Evolutionary conservation across 768 basidiomycete species (phyloP).

Genomic region (Sutorius australiensis): DNA sequence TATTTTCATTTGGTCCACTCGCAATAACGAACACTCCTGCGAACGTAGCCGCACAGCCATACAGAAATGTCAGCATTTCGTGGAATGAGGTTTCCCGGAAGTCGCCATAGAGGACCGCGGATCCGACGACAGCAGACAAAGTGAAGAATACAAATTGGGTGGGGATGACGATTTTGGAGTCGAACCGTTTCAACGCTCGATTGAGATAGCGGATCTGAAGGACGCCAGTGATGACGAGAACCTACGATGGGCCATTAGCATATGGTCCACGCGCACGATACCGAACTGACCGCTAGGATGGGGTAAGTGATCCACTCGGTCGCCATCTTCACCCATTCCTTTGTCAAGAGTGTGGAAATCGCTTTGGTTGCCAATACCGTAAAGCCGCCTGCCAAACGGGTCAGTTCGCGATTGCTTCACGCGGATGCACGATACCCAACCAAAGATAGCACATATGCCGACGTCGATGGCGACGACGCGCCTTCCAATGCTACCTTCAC

Average conservation of each 20-base stretch:
- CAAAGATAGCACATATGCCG: constrained; percentile 82
- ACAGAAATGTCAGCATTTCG: constrained; percentile 77
- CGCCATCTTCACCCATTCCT: constrained; percentile 74
- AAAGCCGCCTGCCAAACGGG: constrained; percentile 63
- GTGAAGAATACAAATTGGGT: constrained; percentile 95
- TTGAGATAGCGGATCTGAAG: constrained; percentile 86
- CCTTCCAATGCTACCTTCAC: constrained; percentile 58
- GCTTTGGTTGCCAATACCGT: constrained; percentile 95
- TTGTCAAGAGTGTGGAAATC: constrained; percentile 78
- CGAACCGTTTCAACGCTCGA: constrained; percentile 87
- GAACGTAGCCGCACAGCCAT: constrained; percentile 88
- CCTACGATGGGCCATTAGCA: constrained; percentile 36
- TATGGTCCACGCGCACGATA: background rate
- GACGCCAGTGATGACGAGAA: constrained; percentile 68
- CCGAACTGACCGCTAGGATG: constrained; percentile 54
- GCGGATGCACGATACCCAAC: constrained; percentile 33
- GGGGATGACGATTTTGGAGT: constrained; percentile 92
- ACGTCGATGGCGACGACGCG: constrained; percentile 81
- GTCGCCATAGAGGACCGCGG: constrained; percentile 91
- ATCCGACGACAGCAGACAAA: constrained; percentile 87
- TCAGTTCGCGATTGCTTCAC: background rate
- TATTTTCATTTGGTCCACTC: constrained; percentile 43
- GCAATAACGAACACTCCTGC: constrained; percentile 87
- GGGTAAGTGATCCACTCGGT: constrained; percentile 81
- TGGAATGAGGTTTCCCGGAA: constrained; percentile 82